Conservation (phyloP, 1,284 basidiomycete species). For the Ustilago tritici region DNA sequence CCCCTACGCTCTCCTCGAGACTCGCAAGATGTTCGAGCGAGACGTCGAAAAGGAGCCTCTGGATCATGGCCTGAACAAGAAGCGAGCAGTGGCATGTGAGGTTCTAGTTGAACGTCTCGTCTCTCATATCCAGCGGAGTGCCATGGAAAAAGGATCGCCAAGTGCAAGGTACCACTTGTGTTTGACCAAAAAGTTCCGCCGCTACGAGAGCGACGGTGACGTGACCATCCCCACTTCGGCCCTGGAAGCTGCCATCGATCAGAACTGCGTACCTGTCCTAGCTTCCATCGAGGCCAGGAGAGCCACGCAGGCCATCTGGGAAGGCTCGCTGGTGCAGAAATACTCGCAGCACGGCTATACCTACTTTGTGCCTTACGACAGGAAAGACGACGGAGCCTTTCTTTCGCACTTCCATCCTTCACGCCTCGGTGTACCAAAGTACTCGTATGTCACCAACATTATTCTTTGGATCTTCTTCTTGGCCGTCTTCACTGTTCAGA, state of each 20-base stretch:
- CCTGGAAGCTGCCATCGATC: constrained; percentile 61
- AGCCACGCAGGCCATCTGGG: constrained; percentile 57
- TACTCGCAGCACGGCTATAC: constrained; percentile 47
- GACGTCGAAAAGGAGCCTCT: constrained; percentile 36
- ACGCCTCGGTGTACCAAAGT: constrained; percentile 55
- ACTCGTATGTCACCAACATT: constrained; percentile 57
- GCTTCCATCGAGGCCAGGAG: constrained; percentile 49
- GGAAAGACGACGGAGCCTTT: constrained; percentile 48
- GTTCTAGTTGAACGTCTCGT: constrained; percentile 56
- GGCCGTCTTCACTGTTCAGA: constrained; percentile 58
- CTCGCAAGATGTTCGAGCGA: constrained; percentile 45
- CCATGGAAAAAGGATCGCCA: constrained; percentile 19
- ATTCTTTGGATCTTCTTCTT: constrained; percentile 59
- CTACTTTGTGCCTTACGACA: constrained; percentile 57
- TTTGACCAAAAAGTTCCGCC: constrained; percentile 56
- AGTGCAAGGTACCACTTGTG: constrained; percentile 38
- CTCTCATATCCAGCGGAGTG: constrained; percentile 42
- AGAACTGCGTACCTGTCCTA: constrained; percentile 49
- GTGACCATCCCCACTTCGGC: constrained; percentile 49
- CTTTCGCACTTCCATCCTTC: constrained; percentile 55
- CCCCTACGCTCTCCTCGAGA: constrained; percentile 57
- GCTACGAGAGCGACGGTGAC: constrained; percentile 56
- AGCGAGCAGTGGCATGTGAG: constrained; percentile 51
- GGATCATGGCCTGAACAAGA: constrained; percentile 36
- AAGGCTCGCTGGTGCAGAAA: constrained; percentile 50